phyloP scores from a whole-genome alignment of 78 protist species.

The Polysphondylium violaceum region DNA sequence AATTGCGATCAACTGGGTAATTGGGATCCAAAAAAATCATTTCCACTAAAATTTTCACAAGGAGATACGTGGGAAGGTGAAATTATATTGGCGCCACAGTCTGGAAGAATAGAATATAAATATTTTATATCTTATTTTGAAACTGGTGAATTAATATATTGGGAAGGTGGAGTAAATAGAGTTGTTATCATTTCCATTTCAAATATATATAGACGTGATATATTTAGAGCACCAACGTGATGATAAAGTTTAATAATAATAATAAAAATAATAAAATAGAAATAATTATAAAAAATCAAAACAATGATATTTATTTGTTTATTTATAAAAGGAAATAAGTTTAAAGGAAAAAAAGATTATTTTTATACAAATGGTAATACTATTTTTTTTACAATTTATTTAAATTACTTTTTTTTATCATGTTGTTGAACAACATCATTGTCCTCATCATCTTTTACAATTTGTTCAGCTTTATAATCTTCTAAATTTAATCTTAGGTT shows the following conservation, averaged over 20 bases:
- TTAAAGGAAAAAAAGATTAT: too few species aligned
- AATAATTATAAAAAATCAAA: not conserved
- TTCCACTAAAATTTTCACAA: conserved; percentile 66
- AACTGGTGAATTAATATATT: conserved; percentile 56
- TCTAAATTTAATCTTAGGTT: too few species aligned
- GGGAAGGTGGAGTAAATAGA: conserved; percentile 78
- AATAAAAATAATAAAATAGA: not conserved
- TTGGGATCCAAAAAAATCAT: conserved; percentile 74
- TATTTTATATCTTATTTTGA: conserved; percentile 67
- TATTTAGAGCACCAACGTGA: conserved; percentile 54
- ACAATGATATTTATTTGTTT: too few species aligned
- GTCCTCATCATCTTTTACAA: too few species aligned
- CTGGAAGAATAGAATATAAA: conserved; percentile 76
- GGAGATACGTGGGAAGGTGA: conserved; percentile 83
- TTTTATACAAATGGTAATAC: too few species aligned
- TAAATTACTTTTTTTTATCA: too few species aligned
- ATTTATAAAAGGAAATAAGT: too few species aligned
- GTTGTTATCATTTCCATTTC: conserved; percentile 56
- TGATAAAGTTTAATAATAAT: too few species aligned
- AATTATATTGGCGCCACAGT: conserved; percentile 13
- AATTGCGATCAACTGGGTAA: conserved; percentile 78
- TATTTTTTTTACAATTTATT: too few species aligned
- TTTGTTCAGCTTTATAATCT: too few species aligned
- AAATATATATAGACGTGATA: conserved; percentile 53
- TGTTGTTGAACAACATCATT: too few species aligned